Base-by-base conservation (phyloP, 2,329 filamentous ascomycete genomes). In the Polychaeton citri region DNA sequence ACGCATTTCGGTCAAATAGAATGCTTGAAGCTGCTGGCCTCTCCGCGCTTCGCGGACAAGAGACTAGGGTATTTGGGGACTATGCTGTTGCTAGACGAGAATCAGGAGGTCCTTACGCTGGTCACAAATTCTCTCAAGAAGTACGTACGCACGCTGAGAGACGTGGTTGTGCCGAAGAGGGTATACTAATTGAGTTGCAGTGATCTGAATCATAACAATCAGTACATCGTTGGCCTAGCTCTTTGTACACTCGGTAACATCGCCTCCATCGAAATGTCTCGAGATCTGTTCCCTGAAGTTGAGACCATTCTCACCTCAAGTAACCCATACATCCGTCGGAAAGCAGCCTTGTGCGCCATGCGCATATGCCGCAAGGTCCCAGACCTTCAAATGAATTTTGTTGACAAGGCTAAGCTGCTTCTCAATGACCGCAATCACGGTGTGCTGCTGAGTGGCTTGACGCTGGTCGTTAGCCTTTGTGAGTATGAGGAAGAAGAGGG, bases 1-100 rank as follows among this genome's bases (percentile, higher is more conserved):
- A 98, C 90, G 38, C 90, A 98, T 63, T 98, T 98, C 59, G 90
- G 90, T 35, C 90, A 98, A 69, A 98, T 98, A 57, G 90, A 98
- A 75, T 98, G 90, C 62, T 72, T 98, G 54, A 98, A 98, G 65
- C 75, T 98, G 34, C 74, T 98, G 39, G 90, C 90, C 39, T 98
- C 90, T 28, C 87, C 92, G 46, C 84, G 88, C 40, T 98, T 98
- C 57, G 90, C 90, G 48, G 90, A 98, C 69, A 98, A 98, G 67
- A 79, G 90, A 33, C 65, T 98, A 49, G 90, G 90, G 28, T 94
- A 98, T 56, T 67, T 98, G 47, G 90, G 90, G 17, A 98, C 90
- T 13, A 98, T 95, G 76, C 64, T 98, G 56, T 64, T 98, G 46
- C 68, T 98, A 43, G 90, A 98, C 59, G 90, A 98, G 69, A 98